Conservation (phyloP, 2,329 filamentous ascomycete genomes). For the Pseudopithomyces maydicus region DNA sequence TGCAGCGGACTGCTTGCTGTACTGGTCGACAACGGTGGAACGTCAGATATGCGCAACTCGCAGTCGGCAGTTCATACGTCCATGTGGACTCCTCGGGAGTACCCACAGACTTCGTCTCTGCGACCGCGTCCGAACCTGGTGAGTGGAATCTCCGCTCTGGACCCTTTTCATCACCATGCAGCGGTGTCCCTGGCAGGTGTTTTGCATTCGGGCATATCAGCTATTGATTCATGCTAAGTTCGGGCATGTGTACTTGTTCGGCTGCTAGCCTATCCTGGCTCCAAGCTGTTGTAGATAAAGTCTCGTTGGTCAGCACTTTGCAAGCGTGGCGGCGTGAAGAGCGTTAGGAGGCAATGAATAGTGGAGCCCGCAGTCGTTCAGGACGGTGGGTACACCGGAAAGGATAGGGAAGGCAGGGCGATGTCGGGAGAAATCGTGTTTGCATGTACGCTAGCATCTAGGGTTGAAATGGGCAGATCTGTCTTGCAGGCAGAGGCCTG, state of each 20-base stretch:
- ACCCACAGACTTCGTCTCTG: not conserved
- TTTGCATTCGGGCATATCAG: not conserved
- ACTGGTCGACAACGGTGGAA: too few relatives aligned
- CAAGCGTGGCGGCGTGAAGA: not conserved
- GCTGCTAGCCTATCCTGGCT: not conserved
- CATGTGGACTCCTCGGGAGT: not conserved
- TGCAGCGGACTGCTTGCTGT: too few relatives aligned
- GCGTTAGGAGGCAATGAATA: constrained; percentile 3
- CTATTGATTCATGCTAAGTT: not conserved
- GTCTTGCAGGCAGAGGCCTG: not conserved
- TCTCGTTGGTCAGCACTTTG: not conserved
- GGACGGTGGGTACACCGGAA: constrained; percentile 3
- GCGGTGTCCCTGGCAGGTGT: not conserved
- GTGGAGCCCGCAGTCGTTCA: not conserved
- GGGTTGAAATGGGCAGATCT: not conserved
- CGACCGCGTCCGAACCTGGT: not conserved
- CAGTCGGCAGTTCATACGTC: too few relatives aligned
- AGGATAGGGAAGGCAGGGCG: constrained; percentile 7
- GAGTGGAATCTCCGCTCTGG: not conserved
- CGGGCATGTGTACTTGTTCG: not conserved
- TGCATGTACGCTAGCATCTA: constrained; percentile 5
- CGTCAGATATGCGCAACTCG: too few relatives aligned
- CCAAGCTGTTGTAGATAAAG: not conserved
- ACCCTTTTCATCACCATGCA: not conserved
- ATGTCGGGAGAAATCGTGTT: not conserved